A percentile compares a stretch with the other conserved stretches of the same genome.
Evolutionary conservation across 192 early-diverging fungal species (phyloP).

Genomic region (Coemansia sp.): DNA sequence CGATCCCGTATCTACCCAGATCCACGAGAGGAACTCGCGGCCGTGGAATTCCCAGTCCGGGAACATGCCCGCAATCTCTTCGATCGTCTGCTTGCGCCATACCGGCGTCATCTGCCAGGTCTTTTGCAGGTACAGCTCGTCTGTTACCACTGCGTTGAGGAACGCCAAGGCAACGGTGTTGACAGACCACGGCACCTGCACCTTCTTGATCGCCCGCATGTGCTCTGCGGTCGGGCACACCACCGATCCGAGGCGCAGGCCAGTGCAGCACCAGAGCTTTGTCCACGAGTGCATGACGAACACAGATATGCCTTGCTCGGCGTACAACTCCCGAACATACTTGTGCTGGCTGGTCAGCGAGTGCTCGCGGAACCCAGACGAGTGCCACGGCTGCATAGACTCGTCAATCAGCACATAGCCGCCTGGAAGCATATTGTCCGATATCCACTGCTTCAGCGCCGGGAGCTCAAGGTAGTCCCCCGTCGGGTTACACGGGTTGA

Average conservation of each 20-base stretch:
- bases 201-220: slow-evolving; percentile 64
- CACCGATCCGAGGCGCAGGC: slow-evolving; percentile 80
- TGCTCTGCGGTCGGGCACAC: slow-evolving; percentile 77
- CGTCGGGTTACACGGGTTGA: slow-evolving; percentile 91
- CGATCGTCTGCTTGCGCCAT: slow-evolving; percentile 56
- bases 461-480: slow-evolving; percentile 75
- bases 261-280: slow-evolving; percentile 90
- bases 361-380: slow-evolving; percentile 68
- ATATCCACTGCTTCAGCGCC: slow-evolving; percentile 71
- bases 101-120: slow-evolving; percentile 72
- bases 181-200: slow-evolving; percentile 91
- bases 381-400: slow-evolving; percentile 94
- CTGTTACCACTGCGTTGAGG: slow-evolving; percentile 68
- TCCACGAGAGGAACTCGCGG: slow-evolving; percentile 74
- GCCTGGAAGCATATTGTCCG: slow-evolving; percentile 66
- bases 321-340: slow-evolving; percentile 57
- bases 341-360: slow-evolving; percentile 72
- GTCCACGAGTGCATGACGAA: slow-evolving; percentile 93
- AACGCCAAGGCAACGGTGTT: slow-evolving; percentile 83
- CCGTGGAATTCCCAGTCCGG: slow-evolving; percentile 65
- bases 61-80: slow-evolving; percentile 20
- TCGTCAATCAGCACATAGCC: slow-evolving; percentile 83
- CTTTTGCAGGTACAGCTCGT: slow-evolving; percentile 60
- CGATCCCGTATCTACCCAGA: slow-evolving; percentile 74
- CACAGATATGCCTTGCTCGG: slow-evolving; percentile 63